These are phyloP conservation scores for Warburgia ugandensis DNA, from an alignment of 164 flowering plant species.

Conservation along the genomic window DNA sequence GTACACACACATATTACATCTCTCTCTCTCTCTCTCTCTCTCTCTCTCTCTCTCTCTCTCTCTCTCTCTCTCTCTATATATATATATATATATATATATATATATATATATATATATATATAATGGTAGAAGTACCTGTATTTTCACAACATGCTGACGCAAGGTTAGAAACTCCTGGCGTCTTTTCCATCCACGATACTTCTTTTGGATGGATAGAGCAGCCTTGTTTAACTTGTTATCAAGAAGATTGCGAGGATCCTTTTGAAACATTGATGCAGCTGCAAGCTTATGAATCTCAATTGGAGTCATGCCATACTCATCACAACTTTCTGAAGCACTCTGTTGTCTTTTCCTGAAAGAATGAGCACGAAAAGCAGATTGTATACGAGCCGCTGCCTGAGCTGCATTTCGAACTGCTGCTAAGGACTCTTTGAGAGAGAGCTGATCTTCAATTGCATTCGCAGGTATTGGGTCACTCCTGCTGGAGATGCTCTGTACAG, in stretches of 20 bases:
- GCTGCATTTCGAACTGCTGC: conserved; percentile 88
- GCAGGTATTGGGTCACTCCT: conserved; percentile 9
- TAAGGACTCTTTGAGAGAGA: conserved; percentile 58
- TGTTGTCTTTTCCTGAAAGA: conserved; percentile 75
- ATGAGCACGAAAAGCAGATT: conserved; percentile 88
- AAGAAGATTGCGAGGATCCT: conserved; percentile 37
- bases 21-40: too few relatives aligned
- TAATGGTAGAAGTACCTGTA: conserved; percentile 48
- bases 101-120: background rate
- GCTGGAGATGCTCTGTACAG: conserved; percentile 44
- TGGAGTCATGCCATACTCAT: conserved; percentile 47
- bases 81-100: background rate
- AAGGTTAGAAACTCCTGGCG: conserved; percentile 71
- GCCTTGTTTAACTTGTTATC: conserved; percentile 49
- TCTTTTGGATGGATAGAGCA: conserved; percentile 93
- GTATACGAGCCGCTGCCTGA: conserved; percentile 98
- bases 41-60: too few relatives aligned
- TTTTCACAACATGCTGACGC: conserved; percentile 87
- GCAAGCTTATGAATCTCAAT: conserved; percentile 49
- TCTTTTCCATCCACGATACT: conserved; percentile 85
- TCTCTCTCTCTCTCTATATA: background rate
- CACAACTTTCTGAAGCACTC: conserved; percentile 18
- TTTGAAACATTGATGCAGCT: conserved; percentile 46
- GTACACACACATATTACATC: too few relatives aligned
- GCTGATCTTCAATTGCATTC: conserved; percentile 42